Conservation (phyloP, 495 filamentous ascomycete species). For the Penicillium pancosmium region DNA sequence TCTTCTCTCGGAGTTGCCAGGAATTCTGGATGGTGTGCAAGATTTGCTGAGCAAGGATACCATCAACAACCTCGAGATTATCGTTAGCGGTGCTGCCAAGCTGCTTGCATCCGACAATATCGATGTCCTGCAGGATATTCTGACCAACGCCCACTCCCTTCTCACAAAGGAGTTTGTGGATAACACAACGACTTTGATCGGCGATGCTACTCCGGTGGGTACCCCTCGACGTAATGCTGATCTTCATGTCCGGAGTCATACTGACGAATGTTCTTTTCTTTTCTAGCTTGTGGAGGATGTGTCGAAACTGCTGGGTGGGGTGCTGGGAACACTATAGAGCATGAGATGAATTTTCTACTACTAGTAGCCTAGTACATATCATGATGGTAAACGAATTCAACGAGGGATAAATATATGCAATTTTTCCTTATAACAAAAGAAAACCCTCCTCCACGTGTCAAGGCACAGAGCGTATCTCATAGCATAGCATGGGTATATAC, state of each 20-base stretch:
- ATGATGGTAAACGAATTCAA: constrained; percentile 14
- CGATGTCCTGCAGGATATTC: constrained; percentile 33
- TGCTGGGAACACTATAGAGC: constrained; percentile 29
- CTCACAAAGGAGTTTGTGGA: constrained; percentile 40
- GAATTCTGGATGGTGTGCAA: constrained; percentile 28
- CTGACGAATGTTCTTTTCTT: not conserved
- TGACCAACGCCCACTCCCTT: constrained; percentile 36
- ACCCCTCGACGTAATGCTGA: not conserved
- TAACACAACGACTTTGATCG: constrained; percentile 53
- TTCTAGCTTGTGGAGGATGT: constrained; percentile 35
- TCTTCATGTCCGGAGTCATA: not conserved
- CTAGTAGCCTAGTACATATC: not conserved
- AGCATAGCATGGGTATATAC: constrained; percentile 23
- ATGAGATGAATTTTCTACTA: constrained; percentile 4
- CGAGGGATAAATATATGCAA: constrained; percentile 9
- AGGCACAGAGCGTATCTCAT: constrained; percentile 23
- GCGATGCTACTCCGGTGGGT: constrained; percentile 55
- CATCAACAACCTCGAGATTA: constrained; percentile 47
- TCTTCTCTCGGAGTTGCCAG: constrained; percentile 31
- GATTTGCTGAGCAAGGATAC: constrained; percentile 40
- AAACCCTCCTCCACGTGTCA: constrained; percentile 2
- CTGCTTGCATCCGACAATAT: constrained; percentile 35
- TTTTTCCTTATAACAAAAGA: not conserved
- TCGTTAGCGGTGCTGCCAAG: constrained; percentile 37
- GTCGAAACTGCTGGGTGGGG: constrained; percentile 36